Percentiles rank a stretch among this genome's conserved stretches.
Evolutionary conservation across 768 basidiomycete species (phyloP).

Genomic region (Mycena filopes): DNA sequence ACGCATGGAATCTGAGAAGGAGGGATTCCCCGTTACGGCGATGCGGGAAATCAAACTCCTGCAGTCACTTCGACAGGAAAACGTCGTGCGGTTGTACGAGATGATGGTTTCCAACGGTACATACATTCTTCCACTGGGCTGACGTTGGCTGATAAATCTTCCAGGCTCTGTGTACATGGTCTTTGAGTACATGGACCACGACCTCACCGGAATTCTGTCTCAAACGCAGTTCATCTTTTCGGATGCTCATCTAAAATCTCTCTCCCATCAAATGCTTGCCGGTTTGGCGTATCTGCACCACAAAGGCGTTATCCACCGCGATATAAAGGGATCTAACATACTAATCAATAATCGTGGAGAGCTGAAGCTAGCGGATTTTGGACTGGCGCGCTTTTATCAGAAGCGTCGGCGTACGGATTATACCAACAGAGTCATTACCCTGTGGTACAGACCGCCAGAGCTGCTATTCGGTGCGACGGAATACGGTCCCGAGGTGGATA

Average conservation of each 20-base stretch:
- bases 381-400: conserved; percentile 95
- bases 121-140: conserved; percentile 30
- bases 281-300: conserved; percentile 96
- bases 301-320: conserved; percentile 95
- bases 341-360: conserved; percentile 91
- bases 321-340: conserved; percentile 99
- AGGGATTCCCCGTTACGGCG: conserved; percentile 98
- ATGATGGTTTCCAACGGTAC: conserved; percentile 99
- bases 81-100: conserved; percentile 90
- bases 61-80: conserved; percentile 89
- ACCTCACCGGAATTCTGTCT: conserved; percentile 92
- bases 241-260: conserved; percentile 91
- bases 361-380: conserved; percentile 97
- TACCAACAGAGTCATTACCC: conserved; percentile 98
- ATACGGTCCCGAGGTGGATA: conserved; percentile 97
- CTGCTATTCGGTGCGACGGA: conserved; percentile 94
- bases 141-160: conserved; percentile 19
- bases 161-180: conserved; percentile 98
- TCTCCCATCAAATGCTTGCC: conserved; percentile 94
- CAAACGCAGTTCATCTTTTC: conserved; percentile 90
- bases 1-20: conserved; percentile 96
- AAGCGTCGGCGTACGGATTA: conserved; percentile 92
- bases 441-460: conserved; percentile 98
- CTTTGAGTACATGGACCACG: conserved; percentile 99
- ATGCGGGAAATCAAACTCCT: conserved; percentile 99